Evolutionary conservation across 371 early-diverging fungal genomes (phyloP).

Genomic region (Basidiobolus meristosporus): DNA sequence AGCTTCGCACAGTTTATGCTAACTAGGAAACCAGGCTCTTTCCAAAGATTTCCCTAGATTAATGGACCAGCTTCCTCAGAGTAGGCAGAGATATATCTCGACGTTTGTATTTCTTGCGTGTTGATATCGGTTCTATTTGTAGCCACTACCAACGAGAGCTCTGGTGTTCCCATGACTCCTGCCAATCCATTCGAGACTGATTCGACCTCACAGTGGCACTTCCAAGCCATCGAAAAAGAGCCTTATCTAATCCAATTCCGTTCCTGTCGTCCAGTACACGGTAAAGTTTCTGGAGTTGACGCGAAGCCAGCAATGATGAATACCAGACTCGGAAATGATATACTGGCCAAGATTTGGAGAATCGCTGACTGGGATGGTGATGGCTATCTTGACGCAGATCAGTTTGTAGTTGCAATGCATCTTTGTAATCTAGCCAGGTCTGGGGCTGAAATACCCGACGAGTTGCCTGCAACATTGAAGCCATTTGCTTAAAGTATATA

Average conservation of each 20-base stretch:
- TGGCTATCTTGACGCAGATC: slow-evolving; percentile 46
- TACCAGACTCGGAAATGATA: slow-evolving; percentile 28
- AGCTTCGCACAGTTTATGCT: neutral
- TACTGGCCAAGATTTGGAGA: slow-evolving; percentile 43
- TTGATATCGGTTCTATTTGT: too few relatives aligned
- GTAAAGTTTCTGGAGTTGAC: slow-evolving; percentile 29
- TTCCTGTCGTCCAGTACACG: slow-evolving; percentile 29
- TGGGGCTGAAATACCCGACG: slow-evolving; percentile 16
- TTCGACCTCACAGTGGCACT: too few relatives aligned
- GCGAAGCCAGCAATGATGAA: slow-evolving; percentile 35
- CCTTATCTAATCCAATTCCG: slow-evolving; percentile 20
- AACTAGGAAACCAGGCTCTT: slow-evolving; percentile 16
- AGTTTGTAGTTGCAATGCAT: slow-evolving; percentile 51
- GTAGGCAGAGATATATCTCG: slow-evolving; percentile 22
- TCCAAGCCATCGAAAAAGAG: slow-evolving; percentile 24
- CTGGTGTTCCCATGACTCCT: too few relatives aligned
- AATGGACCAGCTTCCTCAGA: slow-evolving; percentile 38
- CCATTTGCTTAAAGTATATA: neutral
- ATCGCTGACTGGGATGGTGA: slow-evolving; percentile 47
- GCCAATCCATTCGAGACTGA: too few relatives aligned
- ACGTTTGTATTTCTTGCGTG: too few relatives aligned
- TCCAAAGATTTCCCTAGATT: slow-evolving; percentile 34
- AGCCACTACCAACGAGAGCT: too few relatives aligned
- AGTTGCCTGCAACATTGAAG: slow-evolving; percentile 2
- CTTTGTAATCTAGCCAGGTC: slow-evolving; percentile 21